Percentiles rank a stretch among this genome's conserved stretches.
Evolutionary conservation across 2,329 filamentous ascomycete species (phyloP).

Genomic region (Dactylonectria estremocensis): DNA sequence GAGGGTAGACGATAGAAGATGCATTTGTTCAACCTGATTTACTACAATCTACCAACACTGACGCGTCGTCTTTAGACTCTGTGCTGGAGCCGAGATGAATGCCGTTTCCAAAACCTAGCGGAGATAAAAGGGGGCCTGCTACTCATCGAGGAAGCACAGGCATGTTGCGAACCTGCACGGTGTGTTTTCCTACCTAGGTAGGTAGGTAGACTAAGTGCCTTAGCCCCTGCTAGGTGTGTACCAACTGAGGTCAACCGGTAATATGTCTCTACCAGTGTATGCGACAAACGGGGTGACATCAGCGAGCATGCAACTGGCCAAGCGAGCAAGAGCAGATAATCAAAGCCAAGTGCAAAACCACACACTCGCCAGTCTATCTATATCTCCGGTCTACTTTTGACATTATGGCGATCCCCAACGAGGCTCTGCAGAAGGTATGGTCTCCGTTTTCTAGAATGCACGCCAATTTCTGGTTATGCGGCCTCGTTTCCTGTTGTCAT

Average conservation of each 20-base stretch:
- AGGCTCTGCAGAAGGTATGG: constrained; percentile 90
- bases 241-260: not conserved
- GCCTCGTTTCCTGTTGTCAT: not conserved
- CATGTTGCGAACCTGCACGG: too few relatives aligned
- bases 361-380: not conserved
- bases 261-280: not conserved
- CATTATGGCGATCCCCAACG: constrained; percentile 92
- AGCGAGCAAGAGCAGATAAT: not conserved
- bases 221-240: too few relatives aligned
- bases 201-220: too few relatives aligned
- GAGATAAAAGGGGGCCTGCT: too few relatives aligned
- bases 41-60: too few relatives aligned
- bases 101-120: too few relatives aligned
- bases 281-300: constrained; percentile 11
- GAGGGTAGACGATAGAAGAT: too few relatives aligned
- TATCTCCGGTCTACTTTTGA: constrained; percentile 8
- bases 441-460: not conserved
- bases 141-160: too few relatives aligned
- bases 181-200: too few relatives aligned
- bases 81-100: too few relatives aligned
- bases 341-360: not conserved
- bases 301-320: not conserved
- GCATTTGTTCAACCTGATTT: too few relatives aligned
- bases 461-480: not conserved
- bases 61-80: too few relatives aligned